Evolutionary conservation across 2,329 filamentous ascomycete species (phyloP).

Genomic region (Xylariaceae sp.): DNA sequence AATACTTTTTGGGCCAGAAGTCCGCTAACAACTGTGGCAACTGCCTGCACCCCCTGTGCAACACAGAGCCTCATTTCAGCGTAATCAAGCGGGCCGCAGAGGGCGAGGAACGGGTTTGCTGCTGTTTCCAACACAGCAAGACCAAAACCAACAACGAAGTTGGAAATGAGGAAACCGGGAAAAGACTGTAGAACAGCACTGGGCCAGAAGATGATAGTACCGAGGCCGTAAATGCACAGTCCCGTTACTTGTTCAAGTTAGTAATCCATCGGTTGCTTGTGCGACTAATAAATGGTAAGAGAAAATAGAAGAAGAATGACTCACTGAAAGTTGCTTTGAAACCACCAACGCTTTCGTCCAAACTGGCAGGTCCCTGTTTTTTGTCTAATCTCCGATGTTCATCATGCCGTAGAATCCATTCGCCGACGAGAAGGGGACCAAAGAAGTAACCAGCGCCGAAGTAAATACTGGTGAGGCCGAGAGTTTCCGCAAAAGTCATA

Average conservation of each 20-base stretch:
- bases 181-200: conserved; percentile 71
- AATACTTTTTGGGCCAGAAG: conserved; percentile 71
- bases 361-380: conserved; percentile 33
- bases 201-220: conserved; percentile 85
- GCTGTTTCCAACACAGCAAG: conserved; percentile 75
- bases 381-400: conserved; percentile 50
- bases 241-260: conserved; percentile 50
- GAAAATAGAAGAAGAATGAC: background rate
- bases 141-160: conserved; percentile 72
- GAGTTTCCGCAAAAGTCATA: conserved; percentile 58
- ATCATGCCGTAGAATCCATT: conserved; percentile 66
- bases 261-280: too few species aligned
- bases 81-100: conserved; percentile 70
- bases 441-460: conserved; percentile 68
- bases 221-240: conserved; percentile 68
- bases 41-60: conserved; percentile 72
- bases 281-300: background rate
- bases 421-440: conserved; percentile 65
- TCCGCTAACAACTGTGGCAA: conserved; percentile 68
- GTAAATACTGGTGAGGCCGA: conserved; percentile 67
- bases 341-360: conserved; percentile 50
- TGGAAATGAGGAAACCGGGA: conserved; percentile 70
- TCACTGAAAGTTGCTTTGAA: conserved; percentile 72
- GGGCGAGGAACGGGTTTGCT: conserved; percentile 68
- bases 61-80: conserved; percentile 71